Conservation (phyloP, 2,329 filamentous ascomycete species). For the Epichloe baconii region DNA sequence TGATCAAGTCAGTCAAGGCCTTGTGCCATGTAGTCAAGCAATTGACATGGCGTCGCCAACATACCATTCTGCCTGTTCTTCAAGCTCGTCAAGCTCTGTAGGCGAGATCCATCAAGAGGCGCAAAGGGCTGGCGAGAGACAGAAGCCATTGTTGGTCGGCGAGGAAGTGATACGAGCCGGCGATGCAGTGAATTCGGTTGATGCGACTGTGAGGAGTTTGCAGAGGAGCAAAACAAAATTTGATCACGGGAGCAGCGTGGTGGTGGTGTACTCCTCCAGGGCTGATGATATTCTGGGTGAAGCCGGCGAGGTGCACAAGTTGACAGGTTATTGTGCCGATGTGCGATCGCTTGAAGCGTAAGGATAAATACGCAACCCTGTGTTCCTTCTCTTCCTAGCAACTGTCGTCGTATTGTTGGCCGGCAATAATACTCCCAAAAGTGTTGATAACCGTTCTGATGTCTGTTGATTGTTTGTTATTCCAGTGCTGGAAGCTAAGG, state of each 20-base stretch:
- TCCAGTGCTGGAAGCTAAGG: neutral
- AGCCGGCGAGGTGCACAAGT: neutral
- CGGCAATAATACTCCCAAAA: neutral
- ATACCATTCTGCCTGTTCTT: conserved; percentile 69
- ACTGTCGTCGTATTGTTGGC: neutral
- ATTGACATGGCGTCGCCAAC: conserved; percentile 14
- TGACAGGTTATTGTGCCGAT: neutral
- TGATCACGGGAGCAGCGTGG: no score
- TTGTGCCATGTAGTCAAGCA: neutral
- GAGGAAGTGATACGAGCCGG: neutral
- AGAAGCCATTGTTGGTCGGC: conserved; percentile 34
- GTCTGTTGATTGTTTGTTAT: neutral
- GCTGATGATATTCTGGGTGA: neutral
- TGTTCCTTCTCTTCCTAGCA: neutral
- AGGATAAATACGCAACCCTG: neutral
- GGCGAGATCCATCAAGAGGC: conserved; percentile 53
- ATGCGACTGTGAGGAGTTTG: no score
- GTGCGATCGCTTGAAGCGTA: neutral
- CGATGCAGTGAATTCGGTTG: neutral
- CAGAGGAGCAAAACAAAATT: no score
- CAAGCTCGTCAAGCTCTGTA: conserved; percentile 58
- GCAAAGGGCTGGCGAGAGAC: conserved; percentile 60
- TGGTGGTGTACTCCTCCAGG: neutral
- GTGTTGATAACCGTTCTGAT: neutral
- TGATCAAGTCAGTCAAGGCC: neutral